Base-by-base conservation (phyloP, 768 basidiomycete genomes). In the Naganishia onofrii region DNA sequence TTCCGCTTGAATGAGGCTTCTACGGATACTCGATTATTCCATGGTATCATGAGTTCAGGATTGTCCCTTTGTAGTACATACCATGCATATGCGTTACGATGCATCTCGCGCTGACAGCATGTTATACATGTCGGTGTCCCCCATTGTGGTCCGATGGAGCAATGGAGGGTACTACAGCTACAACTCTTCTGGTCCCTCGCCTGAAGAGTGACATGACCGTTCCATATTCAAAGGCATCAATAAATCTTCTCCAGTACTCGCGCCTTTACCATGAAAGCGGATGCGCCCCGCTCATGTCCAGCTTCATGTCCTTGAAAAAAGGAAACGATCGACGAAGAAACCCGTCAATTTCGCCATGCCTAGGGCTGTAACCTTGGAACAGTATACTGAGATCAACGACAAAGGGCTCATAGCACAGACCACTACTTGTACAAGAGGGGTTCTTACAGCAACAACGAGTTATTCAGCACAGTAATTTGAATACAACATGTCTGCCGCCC, bases 401-500 rank as follows among this genome's bases (percentile, higher is more conserved):
- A 63, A 63, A 63, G 38, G 38, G 60, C 21, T 51, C 48, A 17
- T 42, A n/a, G 21, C 48, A 51, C n/a, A 23, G 13, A n/a, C n/a
- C 48, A n/a, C 48, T 23, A 51, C 48, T 51, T 51, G 48, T 51
- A 51, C 4, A 51, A 17, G n/a, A 23, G 48, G 21, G 12, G 48
- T 23, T 51, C n/a, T 63, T 15, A 28, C 26, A 63, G 31, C 23
- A 31, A 15, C 9, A 42, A 42, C 42, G 36, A 31, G 21, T 34
- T 32, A 66, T 21, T 13, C 21, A 66, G 48, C 36, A 23, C 26
- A 53, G 29, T n/a, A 12, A 17, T n/a, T 28, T 31, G 34, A 38
- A 17, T 36, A 48, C 55, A 57, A 26, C 53, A 68, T 68, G 67
- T 68, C 67, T 26, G 60, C 42, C 67, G 36, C 67, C 7, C 67